Evolutionary conservation across 2,329 filamentous ascomycete species (phyloP).

Genomic region (Botrytis aclada): DNA sequence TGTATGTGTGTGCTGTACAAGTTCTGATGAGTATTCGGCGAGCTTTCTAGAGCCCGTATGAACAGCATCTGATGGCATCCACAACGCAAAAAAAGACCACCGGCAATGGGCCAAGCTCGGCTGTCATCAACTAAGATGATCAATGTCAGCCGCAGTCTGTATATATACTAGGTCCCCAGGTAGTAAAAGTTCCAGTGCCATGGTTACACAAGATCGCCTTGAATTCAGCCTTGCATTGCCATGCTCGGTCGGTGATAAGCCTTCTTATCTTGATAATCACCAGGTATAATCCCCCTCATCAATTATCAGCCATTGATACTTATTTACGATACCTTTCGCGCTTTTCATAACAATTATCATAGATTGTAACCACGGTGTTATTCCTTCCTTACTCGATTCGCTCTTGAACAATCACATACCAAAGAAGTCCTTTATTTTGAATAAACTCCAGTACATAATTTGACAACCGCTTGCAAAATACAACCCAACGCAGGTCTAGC

Average conservation of each 20-base stretch:
- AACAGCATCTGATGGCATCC: conserved; percentile 2
- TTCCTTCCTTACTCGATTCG: background rate
- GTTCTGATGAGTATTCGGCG: background rate
- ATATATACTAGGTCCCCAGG: background rate
- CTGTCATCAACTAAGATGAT: background rate
- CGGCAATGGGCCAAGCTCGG: background rate
- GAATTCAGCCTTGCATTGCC: conserved; percentile 5
- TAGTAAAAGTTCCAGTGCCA: background rate
- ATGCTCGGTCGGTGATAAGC: background rate
- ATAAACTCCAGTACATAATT: background rate
- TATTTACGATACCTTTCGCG: background rate
- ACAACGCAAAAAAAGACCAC: background rate
- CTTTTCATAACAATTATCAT: background rate
- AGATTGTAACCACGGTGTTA: background rate
- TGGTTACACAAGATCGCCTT: conserved; percentile 10
- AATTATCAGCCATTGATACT: background rate
- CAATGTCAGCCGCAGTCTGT: background rate
- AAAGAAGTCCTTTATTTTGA: no score
- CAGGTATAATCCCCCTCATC: background rate
- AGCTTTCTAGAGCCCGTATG: background rate
- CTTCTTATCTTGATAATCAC: background rate
- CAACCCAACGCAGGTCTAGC: background rate
- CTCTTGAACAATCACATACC: background rate
- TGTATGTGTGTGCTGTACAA: conserved; percentile 4
- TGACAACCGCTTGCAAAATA: background rate